Conservation (phyloP, 306 rosid genomes). For the Dryas drummondii region DNA sequence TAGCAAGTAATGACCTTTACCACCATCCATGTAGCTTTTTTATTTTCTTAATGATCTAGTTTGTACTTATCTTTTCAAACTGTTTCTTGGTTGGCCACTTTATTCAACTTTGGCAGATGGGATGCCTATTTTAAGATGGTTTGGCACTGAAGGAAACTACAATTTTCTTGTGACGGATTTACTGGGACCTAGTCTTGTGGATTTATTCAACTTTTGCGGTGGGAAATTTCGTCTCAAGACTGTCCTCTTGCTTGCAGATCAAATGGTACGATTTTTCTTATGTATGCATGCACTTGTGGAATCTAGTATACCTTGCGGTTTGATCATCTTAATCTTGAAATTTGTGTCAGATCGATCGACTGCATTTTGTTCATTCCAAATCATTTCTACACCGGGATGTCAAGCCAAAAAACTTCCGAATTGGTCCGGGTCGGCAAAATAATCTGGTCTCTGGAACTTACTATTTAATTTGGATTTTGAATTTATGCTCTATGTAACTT, state of each 20-base stretch:
- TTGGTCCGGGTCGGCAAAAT: slow-evolving; percentile 98
- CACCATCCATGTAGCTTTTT: slow-evolving; percentile 28
- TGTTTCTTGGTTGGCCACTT: slow-evolving; percentile 4
- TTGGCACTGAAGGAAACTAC: slow-evolving; percentile 90
- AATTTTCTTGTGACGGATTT: slow-evolving; percentile 97
- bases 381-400: slow-evolving; percentile 94
- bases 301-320: background rate
- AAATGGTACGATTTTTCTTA: slow-evolving; percentile 61
- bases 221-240: slow-evolving; percentile 90
- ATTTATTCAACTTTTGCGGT: slow-evolving; percentile 89
- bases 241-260: slow-evolving; percentile 98
- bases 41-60: background rate
- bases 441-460: slow-evolving; percentile 65
- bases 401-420: slow-evolving; percentile 94
- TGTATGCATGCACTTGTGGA: slow-evolving; percentile 9
- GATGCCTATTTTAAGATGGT: slow-evolving; percentile 81
- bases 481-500: background rate
- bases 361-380: slow-evolving; percentile 84
- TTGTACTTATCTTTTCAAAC: slow-evolving; percentile 22
- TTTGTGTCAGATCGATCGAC: slow-evolving; percentile 69
- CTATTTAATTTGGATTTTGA: background rate
- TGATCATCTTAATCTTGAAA: background rate
- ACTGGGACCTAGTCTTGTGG: slow-evolving; percentile 97
- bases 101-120: slow-evolving; percentile 63
- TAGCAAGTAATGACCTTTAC: slow-evolving; percentile 78